phyloP scores from a whole-genome alignment of 2,329 filamentous ascomycete species.

The Ilyonectria robusta region DNA sequence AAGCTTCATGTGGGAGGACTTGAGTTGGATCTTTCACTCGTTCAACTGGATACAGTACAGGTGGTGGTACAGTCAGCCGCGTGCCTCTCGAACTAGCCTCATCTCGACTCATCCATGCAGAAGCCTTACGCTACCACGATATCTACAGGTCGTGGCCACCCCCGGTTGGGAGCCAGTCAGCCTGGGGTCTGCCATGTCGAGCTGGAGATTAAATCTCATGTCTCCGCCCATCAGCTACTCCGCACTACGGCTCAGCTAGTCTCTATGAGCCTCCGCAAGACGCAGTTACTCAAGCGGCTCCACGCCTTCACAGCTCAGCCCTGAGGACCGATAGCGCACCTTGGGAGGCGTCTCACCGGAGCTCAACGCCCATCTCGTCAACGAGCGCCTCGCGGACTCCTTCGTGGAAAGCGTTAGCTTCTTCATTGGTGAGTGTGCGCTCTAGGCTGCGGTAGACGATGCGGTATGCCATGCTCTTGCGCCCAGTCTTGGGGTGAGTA shows the following conservation, averaged over 20 bases:
- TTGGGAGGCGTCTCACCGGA: constrained; percentile 47
- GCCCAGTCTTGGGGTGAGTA: constrained; percentile 85
- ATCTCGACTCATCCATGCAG: constrained; percentile 1
- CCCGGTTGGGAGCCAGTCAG: constrained; percentile 22
- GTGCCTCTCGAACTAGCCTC: background rate
- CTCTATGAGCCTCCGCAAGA: background rate
- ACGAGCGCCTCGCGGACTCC: constrained; percentile 76
- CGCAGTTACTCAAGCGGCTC: background rate
- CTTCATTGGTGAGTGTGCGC: constrained; percentile 86
- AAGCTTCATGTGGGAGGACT: background rate
- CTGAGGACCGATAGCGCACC: background rate
- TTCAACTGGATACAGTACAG: constrained; percentile 19
- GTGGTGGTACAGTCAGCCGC: constrained; percentile 21
- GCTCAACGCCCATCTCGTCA: constrained; percentile 81
- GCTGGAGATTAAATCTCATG: constrained; percentile 30
- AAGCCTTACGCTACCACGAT: constrained; percentile 12
- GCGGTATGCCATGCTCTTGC: constrained; percentile 90
- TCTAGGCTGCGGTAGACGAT: constrained; percentile 96
- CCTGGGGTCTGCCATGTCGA: constrained; percentile 31
- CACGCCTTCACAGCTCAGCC: background rate
- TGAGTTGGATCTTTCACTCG: constrained; percentile 1
- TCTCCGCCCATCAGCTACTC: constrained; percentile 38
- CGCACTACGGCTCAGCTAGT: constrained; percentile 39
- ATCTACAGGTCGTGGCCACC: constrained; percentile 31
- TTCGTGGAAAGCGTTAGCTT: constrained; percentile 83